phyloP scores from a whole-genome alignment of 1,284 basidiomycete genomes.

The Ganoderma lucidum region DNA sequence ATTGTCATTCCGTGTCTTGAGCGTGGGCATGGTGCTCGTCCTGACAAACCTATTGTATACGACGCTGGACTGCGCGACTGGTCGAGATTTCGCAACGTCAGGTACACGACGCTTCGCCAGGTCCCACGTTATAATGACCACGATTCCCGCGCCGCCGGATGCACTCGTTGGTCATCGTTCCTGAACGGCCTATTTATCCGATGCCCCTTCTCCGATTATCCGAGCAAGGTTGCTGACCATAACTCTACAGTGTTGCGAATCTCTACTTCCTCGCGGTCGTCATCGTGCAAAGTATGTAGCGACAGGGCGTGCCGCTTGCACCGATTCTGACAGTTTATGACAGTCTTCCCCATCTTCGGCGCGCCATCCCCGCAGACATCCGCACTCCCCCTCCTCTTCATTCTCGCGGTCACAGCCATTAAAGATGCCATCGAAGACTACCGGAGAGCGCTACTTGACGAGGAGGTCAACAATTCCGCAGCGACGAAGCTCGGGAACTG shows the following conservation, averaged over 20 bases:
- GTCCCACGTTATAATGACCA: not conserved
- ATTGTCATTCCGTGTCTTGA: too few relatives aligned
- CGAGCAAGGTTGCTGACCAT: constrained; percentile 3
- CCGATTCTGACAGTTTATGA: constrained; percentile 15
- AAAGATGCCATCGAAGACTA: constrained; percentile 98
- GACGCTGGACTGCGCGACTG: too few relatives aligned
- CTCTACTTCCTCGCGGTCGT: constrained; percentile 91
- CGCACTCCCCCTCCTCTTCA: constrained; percentile 89
- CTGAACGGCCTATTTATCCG: not conserved
- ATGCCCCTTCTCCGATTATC: not conserved
- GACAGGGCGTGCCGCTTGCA: not conserved
- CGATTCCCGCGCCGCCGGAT: not conserved
- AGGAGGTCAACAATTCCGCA: constrained; percentile 92
- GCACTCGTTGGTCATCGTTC: not conserved
- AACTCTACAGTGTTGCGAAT: constrained; percentile 78
- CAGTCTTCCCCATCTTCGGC: constrained; percentile 92
- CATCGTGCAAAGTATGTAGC: constrained; percentile 74
- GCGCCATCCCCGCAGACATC: constrained; percentile 87
- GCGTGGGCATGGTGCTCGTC: too few relatives aligned
- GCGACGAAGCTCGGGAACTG: constrained; percentile 88
- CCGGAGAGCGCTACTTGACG: constrained; percentile 85
- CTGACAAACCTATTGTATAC: too few relatives aligned
- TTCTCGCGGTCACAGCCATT: constrained; percentile 89
- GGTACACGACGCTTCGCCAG: too few relatives aligned
- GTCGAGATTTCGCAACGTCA: too few relatives aligned